Evolutionary conservation across 2,329 filamentous ascomycete species (phyloP), one percentile per base, ranked within the genome.

Genomic region (Fusarium sp.): DNA sequence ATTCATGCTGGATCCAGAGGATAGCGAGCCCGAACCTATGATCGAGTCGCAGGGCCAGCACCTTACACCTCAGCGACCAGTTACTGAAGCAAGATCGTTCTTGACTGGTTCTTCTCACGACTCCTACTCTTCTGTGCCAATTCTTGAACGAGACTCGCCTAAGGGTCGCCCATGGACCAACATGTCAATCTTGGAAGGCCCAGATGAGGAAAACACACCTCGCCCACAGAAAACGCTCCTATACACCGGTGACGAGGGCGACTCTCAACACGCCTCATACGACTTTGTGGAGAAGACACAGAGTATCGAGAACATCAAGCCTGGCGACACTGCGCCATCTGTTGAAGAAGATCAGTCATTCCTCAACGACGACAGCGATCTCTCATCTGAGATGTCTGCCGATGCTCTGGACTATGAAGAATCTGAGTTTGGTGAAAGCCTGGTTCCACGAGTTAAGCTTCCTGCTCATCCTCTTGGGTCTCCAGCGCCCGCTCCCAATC

Each of bases 51-150:
- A 65, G 28, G 56, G 44, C 33, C 57, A 55, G 11, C 74, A 67
- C 57, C 67, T 71, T n/a, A 67, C 73, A 2, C 67, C 73, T 6
- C 71, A 72, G 15, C 69, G 72, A 28, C 75, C 77, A 10, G 51
- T 62, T 6, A 80, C 80, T 3, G 81, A 80, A 23, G 77, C 79
- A 3, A 79, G 76, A 38, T 87, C 86, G 1, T 84, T 86, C 69
- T 67, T 87, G 5, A 87, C 87, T 1, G 85, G 88, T 15, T 87
- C 86, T 57, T 94, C 92, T 0, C 85, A 88, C 30, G 89, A 90
- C 50, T 95, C 92, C 0, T 94, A 93, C 75, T 90, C 88, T 38
- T 94, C 92, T 0, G 89, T 90, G 34, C 92, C 93, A 6, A 84
- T 96, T 9, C 84, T 97, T 13, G 91, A 95, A 64, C 87, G 91